Evolutionary conservation across 345 rosid genomes (phyloP), one percentile per base, ranked within the genome.

Genomic region (Populus ilicifolia): DNA sequence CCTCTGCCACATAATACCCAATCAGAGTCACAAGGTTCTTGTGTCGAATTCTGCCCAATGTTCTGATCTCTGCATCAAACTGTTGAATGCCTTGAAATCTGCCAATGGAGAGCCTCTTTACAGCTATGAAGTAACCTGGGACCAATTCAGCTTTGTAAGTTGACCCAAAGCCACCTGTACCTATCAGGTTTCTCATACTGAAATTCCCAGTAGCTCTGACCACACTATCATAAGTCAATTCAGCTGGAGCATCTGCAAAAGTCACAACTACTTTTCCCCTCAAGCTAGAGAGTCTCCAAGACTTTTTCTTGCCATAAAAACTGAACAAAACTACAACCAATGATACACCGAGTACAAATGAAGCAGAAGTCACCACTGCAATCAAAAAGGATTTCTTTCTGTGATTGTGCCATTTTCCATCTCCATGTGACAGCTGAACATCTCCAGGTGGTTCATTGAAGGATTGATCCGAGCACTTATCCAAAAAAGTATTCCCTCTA

Each of bases 41-140:
- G 70, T 90, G 94, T 38, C 88, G 86, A 74, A 90, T 83, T 67
- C 88, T 77, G 41, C 92, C 94, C 44, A 90, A 71, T 9, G 94
- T 88, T 83, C 81, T 81, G 71, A 90, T 90, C 85, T 90, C 94
- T 36, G 94, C 94, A 77, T 90, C 90, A 74, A 90, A 90, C 76
- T 90, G 94, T 78, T 89, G 84, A 52, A 82, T 46, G 25, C 94
- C 92, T 73, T 90, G 92, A 80, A 90, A 86, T 71, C 89, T 83
- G 64, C 92, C 90, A 12, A 87, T 80, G 20, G 85, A 87, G 52
- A 90, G 92, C 87, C 82, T 89, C 86, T 90, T 90, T 20, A 90
- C 89, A 38, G 94, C 94, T 18, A 90, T 89, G 39, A 84, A 78
- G 81, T 80, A 84, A 80, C 90, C 94, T 2, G 90, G 88, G 29